These are phyloP conservation scores for Brettanomyces sp. DNA, from an alignment of 805 yeast species.

Conservation along the genomic window DNA sequence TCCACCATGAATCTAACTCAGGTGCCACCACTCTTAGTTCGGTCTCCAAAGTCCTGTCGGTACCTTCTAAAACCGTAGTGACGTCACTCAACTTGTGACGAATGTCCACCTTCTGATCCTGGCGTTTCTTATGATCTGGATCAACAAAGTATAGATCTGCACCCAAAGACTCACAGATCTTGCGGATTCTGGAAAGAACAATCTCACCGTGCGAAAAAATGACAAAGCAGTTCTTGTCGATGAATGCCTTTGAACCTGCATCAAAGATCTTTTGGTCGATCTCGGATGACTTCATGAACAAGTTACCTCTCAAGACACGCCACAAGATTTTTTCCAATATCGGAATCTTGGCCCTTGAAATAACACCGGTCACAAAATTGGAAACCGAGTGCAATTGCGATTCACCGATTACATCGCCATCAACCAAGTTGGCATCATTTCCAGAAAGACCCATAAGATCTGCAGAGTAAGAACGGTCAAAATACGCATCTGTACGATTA, in stretches of 20 bases:
- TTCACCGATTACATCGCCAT: conserved; percentile 19
- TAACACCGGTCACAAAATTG: conserved; percentile 68
- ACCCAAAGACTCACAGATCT: conserved; percentile 84
- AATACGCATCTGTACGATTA: conserved; percentile 40
- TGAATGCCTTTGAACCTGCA: conserved; percentile 40
- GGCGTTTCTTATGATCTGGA: conserved; percentile 27
- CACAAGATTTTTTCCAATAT: conserved; percentile 76
- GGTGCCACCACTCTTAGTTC: conserved; percentile 57
- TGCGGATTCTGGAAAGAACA: conserved; percentile 61
- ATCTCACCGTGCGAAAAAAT: conserved; percentile 86
- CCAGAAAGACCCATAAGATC: conserved; percentile 22
- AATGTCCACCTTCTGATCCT: conserved; percentile 31
- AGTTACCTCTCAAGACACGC: conserved; percentile 89
- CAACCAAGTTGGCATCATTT: conserved; percentile 26
- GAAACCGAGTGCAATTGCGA: neutral
- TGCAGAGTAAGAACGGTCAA: conserved; percentile 19
- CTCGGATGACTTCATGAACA: conserved; percentile 67
- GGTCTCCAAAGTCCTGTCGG: conserved; percentile 47
- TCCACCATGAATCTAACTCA: conserved; percentile 55
- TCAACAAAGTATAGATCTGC: conserved; percentile 66
- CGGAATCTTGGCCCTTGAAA: conserved; percentile 59
- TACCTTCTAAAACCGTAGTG: conserved; percentile 37
- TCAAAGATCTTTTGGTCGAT: conserved; percentile 64
- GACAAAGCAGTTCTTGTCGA: conserved; percentile 75
- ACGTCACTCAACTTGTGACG: conserved; percentile 44